These are phyloP conservation scores for Parachaetomium inaequale DNA, from an alignment of 495 filamentous ascomycete species.

Conservation along the genomic window DNA sequence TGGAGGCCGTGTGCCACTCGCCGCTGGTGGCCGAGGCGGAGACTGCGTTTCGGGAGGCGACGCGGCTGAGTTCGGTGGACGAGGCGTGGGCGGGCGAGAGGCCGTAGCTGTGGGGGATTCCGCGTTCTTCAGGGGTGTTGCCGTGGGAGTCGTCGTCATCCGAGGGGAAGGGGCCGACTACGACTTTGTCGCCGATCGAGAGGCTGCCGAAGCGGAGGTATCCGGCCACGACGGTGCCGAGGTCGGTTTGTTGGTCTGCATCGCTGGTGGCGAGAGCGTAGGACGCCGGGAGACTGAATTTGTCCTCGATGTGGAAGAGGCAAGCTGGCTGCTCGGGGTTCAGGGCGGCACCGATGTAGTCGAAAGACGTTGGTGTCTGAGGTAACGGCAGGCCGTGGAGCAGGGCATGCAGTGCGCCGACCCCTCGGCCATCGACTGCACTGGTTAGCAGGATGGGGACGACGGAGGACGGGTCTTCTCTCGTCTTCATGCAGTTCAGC, in stretches of 20 bases:
- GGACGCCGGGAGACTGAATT: constrained; percentile 54
- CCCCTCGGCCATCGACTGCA: constrained; percentile 77
- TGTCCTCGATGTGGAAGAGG: constrained; percentile 87
- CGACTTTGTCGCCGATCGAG: constrained; percentile 71
- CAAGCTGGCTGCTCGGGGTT: constrained; percentile 51
- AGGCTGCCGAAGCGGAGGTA: constrained; percentile 75
- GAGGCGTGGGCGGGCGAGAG: constrained; percentile 44
- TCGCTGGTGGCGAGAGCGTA: constrained; percentile 42
- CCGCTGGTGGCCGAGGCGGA: constrained; percentile 47
- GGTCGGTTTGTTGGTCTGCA: constrained; percentile 34
- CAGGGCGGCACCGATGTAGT: constrained; percentile 40
- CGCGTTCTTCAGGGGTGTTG: constrained; percentile 38
- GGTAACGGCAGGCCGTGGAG: constrained; percentile 75
- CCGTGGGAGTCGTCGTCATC: constrained; percentile 39
- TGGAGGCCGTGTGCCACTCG: constrained; percentile 72
- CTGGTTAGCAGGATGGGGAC: constrained; percentile 90
- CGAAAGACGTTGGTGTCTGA: constrained; percentile 44
- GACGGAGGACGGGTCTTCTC: constrained; percentile 46
- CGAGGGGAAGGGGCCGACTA: constrained; percentile 72
- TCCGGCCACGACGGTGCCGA: constrained; percentile 69
- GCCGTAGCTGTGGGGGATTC: constrained; percentile 27
- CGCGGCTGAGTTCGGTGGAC: constrained; percentile 41
- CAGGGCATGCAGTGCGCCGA: constrained; percentile 76
- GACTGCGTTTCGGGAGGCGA: constrained; percentile 38
- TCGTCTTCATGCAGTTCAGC: constrained; percentile 44